Evolutionary conservation across 2,329 filamentous ascomycete species (phyloP).

Genomic region (Truncatella angustata): DNA sequence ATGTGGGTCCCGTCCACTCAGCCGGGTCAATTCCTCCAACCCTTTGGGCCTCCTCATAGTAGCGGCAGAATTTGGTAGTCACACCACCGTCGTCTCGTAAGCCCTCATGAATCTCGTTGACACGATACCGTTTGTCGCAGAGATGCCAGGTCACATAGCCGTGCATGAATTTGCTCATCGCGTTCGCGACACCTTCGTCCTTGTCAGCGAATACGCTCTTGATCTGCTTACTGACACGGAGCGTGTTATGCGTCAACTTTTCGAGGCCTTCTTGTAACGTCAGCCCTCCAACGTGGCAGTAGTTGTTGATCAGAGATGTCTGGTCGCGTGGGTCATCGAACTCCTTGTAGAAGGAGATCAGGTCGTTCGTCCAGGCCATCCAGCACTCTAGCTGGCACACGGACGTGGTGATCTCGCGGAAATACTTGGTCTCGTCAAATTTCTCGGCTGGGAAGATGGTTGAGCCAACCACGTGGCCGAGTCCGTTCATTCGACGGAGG

Average conservation of each 20-base stretch:
- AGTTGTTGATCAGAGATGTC: conserved; percentile 19
- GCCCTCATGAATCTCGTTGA: conserved; percentile 15
- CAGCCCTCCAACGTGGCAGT: no score
- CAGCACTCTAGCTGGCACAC: conserved; percentile 19
- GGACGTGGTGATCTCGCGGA: conserved; percentile 16
- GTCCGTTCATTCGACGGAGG: conserved; percentile 19
- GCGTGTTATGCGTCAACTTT: conserved; percentile 15
- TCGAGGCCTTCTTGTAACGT: conserved; percentile 12
- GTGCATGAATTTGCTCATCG: conserved; percentile 13
- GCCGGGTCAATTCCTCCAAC: not conserved
- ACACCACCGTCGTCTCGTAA: not conserved
- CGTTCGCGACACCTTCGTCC: conserved; percentile 11
- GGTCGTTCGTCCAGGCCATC: conserved; percentile 19
- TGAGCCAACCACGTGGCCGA: conserved; percentile 11
- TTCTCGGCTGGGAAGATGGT: not conserved
- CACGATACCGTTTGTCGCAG: conserved; percentile 16
- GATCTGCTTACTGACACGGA: conserved; percentile 16
- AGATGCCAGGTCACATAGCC: conserved; percentile 21
- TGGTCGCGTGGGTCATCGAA: conserved; percentile 18
- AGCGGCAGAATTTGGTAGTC: conserved; percentile 7
- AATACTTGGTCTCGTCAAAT: conserved; percentile 16
- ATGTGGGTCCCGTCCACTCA: no score
- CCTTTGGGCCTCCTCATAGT: conserved; percentile 2
- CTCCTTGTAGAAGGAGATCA: conserved; percentile 22
- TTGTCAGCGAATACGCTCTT: conserved; percentile 17